These are phyloP conservation scores for Jamesozyma gamospora DNA, from an alignment of 805 yeast species.

Conservation along the genomic window DNA sequence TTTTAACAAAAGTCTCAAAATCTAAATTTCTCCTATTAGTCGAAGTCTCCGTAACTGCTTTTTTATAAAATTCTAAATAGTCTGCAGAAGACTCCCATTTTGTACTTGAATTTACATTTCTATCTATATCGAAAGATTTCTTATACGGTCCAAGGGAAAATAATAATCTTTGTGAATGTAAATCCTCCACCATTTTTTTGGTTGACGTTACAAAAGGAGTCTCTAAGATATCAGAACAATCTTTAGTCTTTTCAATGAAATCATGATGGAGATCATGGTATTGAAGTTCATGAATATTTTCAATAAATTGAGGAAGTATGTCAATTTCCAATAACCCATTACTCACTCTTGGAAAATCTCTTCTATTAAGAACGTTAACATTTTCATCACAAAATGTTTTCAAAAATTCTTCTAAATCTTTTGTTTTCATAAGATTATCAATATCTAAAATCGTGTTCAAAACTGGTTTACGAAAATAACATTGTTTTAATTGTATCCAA, in stretches of 20 bases:
- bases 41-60: constrained; percentile 16
- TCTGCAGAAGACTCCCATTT: constrained; percentile 38
- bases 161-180: constrained; percentile 38
- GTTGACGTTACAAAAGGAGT: constrained; percentile 36
- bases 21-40: constrained; percentile 7
- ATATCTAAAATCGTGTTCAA: constrained; percentile 26
- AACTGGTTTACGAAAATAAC: constrained; percentile 52
- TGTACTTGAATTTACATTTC: constrained; percentile 12
- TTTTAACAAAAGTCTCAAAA: constrained; percentile 15
- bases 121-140: constrained; percentile 16
- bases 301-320: constrained; percentile 46
- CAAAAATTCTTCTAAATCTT: constrained; percentile 29
- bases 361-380: constrained; percentile 9
- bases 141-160: constrained; percentile 30
- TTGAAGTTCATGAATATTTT: constrained; percentile 40
- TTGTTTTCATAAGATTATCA: constrained; percentile 23
- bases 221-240: constrained; percentile 1
- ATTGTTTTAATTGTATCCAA: constrained; percentile 46
- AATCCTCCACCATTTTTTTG: constrained; percentile 50
- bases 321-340: constrained; percentile 65
- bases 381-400: constrained; percentile 16
- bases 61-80: constrained; percentile 27
- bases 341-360: constrained; percentile 42
- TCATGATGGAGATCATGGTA: constrained; percentile 43
- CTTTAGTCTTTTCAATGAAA: constrained; percentile 32